Conservation (phyloP, 192 early-diverging fungal species). For the Linderina pennispora region DNA sequence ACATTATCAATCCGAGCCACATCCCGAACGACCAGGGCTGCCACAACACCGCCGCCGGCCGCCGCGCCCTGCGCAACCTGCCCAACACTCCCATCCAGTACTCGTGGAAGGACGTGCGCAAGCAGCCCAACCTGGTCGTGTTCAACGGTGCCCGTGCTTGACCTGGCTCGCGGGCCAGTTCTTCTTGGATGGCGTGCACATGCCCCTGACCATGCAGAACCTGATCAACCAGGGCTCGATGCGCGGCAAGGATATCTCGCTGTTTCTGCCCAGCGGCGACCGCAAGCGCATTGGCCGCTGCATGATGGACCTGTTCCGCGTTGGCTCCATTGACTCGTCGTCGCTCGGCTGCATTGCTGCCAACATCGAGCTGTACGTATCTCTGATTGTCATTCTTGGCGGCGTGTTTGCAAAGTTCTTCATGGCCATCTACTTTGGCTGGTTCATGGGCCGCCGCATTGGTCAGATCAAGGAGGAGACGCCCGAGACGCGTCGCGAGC, state of each 20-base stretch:
- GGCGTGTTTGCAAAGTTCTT: conserved; percentile 65
- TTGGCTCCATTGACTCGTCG: conserved; percentile 72
- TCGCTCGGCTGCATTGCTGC: conserved; percentile 78
- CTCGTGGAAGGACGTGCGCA: conserved; percentile 59
- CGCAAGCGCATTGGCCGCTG: conserved; percentile 57
- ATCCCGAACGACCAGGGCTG: conserved; percentile 54
- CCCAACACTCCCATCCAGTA: conserved; percentile 53
- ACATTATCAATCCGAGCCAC: conserved; percentile 33
- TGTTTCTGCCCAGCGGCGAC: conserved; percentile 48
- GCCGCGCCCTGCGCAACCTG: conserved; percentile 40
- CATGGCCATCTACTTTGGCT: conserved; percentile 73
- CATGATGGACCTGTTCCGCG: conserved; percentile 69
- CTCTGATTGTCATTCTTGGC: conserved; percentile 62
- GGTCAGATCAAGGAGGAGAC: conserved; percentile 65
- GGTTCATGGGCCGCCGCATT: conserved; percentile 72
- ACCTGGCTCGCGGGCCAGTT: conserved; percentile 58
- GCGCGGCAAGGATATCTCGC: conserved; percentile 48
- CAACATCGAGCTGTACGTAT: conserved; percentile 72
- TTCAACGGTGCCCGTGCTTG: conserved; percentile 73
- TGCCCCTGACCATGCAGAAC: conserved; percentile 15
- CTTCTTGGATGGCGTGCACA: conserved; percentile 49
- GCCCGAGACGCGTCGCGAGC: conserved; percentile 62
- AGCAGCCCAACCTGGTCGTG: conserved; percentile 57
- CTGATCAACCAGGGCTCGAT: conserved; percentile 37
- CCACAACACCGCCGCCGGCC: conserved; percentile 50